Evolutionary conservation across 768 basidiomycete genomes (phyloP), one percentile per base, ranked within the genome.

Genomic region (Lyophyllum semitale): DNA sequence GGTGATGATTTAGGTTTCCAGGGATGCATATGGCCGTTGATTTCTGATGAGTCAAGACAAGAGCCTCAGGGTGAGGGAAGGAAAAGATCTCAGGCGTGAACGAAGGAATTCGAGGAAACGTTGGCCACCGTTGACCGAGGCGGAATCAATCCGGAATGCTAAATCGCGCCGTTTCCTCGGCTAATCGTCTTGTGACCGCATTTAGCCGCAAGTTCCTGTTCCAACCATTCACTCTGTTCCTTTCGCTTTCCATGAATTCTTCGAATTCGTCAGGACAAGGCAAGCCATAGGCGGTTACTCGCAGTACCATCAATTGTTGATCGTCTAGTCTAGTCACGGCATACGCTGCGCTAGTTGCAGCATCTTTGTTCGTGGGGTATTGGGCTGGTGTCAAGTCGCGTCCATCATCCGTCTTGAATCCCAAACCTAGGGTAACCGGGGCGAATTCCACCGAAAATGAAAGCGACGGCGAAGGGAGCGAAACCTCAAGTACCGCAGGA

Each of bases 351-450:
- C 57, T 76, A 26, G 59, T 73, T 30, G 59, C 64, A 4, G 66
- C 62, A 22, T 78, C 77, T 5, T 62, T 79, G 51, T 69, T 68
- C 44, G 17, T 79, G 22, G 80, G 80, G 8, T 81, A 73, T 59
- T 78, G 67, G 64, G 69, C 66, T 50, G 77, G 80, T 18, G 59
- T 61, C 26, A 62, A 52, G 54, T 55, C 65, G 32, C 64, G 61
- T 30, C 49, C 54, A 22, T 42, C 57, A 45, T 17, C 44, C 29
- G 43, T 8, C 18, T 12, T 47, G 11, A 8, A 9, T 12, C 22
- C 53, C 33, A 48, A 51, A 30, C 4, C 30, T 48, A 15, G 22
- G 17, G 27, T 29, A 26, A 38, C 29, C 17, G 38, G 8, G 0
- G 13, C 33, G 11, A 32, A 54, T 29, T 4, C 8, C 17, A 50